phyloP scores from a whole-genome alignment of 345 rosid genomes.

The Sonneratia alba region DNA sequence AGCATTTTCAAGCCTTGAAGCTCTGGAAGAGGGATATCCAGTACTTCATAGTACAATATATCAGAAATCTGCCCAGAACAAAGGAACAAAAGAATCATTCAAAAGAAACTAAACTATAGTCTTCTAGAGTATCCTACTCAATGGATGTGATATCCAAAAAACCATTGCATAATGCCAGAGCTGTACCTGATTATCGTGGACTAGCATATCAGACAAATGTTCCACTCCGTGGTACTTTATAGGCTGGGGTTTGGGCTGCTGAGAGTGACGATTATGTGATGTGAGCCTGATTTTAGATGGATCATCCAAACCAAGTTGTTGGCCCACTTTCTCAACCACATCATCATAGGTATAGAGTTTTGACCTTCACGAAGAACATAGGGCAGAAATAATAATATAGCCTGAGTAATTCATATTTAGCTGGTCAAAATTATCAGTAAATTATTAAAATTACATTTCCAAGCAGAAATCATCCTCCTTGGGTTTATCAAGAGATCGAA shows the following conservation, averaged over 20 bases:
- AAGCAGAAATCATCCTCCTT: constrained; percentile 85
- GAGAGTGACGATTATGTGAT: constrained; percentile 65
- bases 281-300: constrained; percentile 67
- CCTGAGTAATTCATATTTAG: background rate
- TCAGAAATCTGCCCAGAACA: constrained; percentile 57
- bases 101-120: background rate
- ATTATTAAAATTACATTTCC: constrained; percentile 59
- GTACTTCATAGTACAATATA: constrained; percentile 85
- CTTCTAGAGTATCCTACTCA: constrained; percentile 5
- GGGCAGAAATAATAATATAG: constrained; percentile 5
- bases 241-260: constrained; percentile 75
- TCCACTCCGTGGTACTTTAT: constrained; percentile 64
- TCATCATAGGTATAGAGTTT: constrained; percentile 85
- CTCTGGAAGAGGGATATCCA: constrained; percentile 96
- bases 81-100: constrained; percentile 8
- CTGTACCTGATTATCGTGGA: constrained; percentile 84
- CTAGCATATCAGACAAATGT: constrained; percentile 75
- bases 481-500: constrained; percentile 76
- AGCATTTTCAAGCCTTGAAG: constrained; percentile 81
- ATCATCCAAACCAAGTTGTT: constrained; percentile 53
- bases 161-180: background rate
- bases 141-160: background rate
- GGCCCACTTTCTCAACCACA: constrained; percentile 72
- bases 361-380: constrained; percentile 47
- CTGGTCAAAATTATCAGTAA: background rate